Evolutionary conservation across 768 basidiomycete species (phyloP).

Genomic region (Russula sp.): DNA sequence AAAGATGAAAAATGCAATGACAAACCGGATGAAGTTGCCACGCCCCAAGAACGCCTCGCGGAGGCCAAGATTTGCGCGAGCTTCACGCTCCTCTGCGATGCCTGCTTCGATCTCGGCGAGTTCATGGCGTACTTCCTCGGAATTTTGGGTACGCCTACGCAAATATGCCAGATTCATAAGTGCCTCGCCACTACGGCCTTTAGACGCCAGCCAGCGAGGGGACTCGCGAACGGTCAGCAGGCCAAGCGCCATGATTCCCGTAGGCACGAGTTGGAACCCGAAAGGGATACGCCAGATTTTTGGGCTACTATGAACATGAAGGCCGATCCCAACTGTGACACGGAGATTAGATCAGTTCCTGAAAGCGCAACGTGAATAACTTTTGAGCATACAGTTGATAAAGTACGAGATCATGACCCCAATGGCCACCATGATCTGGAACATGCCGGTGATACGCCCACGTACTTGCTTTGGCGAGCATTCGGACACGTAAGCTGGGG

Average conservation of each 20-base stretch:
- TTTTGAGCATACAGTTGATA: conserved; percentile 54
- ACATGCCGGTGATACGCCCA: conserved; percentile 77
- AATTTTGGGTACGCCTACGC: conserved; percentile 40
- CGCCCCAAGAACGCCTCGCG: conserved; percentile 74
- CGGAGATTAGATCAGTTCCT: background rate
- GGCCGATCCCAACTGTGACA: conserved; percentile 49
- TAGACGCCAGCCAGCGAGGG: conserved; percentile 69
- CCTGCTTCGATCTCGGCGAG: conserved; percentile 80
- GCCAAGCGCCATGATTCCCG: conserved; percentile 63
- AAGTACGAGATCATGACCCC: conserved; percentile 87
- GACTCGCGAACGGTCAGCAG: conserved; percentile 69
- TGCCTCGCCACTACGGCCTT: conserved; percentile 50
- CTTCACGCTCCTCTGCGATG: conserved; percentile 64
- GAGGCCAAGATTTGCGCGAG: conserved; percentile 56
- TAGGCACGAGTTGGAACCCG: conserved; percentile 69
- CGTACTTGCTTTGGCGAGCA: conserved; percentile 83
- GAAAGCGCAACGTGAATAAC: background rate
- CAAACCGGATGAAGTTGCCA: conserved; percentile 76
- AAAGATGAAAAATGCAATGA: conserved; percentile 80
- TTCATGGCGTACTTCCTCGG: conserved; percentile 48
- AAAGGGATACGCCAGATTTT: conserved; percentile 69
- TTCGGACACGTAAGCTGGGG: conserved; percentile 83
- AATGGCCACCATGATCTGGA: conserved; percentile 82
- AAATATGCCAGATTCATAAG: conserved; percentile 58
- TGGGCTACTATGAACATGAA: conserved; percentile 43